Base-by-base conservation (phyloP, 805 yeast species). In the Alloascoidea hylecoeti region DNA sequence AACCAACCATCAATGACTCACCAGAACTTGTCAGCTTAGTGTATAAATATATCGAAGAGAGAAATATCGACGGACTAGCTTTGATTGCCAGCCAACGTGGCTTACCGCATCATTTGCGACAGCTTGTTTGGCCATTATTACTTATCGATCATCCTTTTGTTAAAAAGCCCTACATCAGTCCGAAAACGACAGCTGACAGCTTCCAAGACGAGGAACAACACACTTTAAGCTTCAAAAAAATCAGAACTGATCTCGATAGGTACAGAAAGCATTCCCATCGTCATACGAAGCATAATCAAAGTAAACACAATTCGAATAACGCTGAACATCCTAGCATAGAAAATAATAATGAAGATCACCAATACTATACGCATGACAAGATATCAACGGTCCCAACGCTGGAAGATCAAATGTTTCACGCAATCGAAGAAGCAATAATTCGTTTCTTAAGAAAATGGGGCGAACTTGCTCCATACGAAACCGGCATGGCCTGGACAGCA, bases 401-500 rank as follows among this genome's bases (percentile, higher is more conserved):
- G 30, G 30, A 23, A n/a, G 30, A 23, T 23, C 30, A 23, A 23
- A 23, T 23, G 30, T 23, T 23, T 38, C 42, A 42, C 14, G 35
- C 40, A 1, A 57, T 84, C 42, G 78, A 80, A 48, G 56, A 60
- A 28, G 66, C 94, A 4, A 70, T 86, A 13, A 49, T 65, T 34
- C 67, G 68, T 40, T 88, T 88, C 51, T 57, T 81, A 32, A 57
- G 57, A 18, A 83, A 83, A 58, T 86, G 95, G 94, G 88, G 92
- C 4, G 63, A 66, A 30, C 64, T 77, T 40, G 70, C 83, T 39
- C 75, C 75, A 46, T 88, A 88, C 52, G 92, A 84, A 54, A 67
- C 78, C 34, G 88, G 94, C 0, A 64, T 86, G 48, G 68, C 89
- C 2, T 86, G 95, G 95, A 72, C 83, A 15, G 96, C 95, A 0